These are phyloP conservation scores for Dorcoceras hygrometricum DNA, from an alignment of 257 asterid species.

Conservation along the genomic window DNA sequence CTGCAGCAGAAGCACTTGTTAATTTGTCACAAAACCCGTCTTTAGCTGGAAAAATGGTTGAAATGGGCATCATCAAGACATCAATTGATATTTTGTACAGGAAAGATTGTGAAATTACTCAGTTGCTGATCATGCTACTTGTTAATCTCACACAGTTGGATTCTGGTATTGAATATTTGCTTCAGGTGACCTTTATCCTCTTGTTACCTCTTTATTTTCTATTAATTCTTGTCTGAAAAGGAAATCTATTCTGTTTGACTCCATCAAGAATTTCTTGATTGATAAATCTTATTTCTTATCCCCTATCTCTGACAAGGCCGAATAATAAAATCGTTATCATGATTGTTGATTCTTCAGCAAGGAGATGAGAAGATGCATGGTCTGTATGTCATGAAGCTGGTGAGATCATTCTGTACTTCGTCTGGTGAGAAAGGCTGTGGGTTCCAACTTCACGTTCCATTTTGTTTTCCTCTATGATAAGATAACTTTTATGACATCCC, in stretches of 20 bases:
- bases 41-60: conserved; percentile 68
- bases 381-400: conserved; percentile 78
- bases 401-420: conserved; percentile 82
- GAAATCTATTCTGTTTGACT: conserved; percentile 2
- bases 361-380: conserved; percentile 88
- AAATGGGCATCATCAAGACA: conserved; percentile 48
- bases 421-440: conserved; percentile 51
- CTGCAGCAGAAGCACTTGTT: conserved; percentile 89
- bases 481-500: conserved; percentile 5
- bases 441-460: conserved; percentile 20
- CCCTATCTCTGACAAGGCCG: background rate
- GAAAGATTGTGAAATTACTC: conserved; percentile 54
- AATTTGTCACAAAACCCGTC: conserved; percentile 74
- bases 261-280: background rate
- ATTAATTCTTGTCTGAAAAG: background rate
- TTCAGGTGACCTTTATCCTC: conserved; percentile 58
- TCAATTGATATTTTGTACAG: conserved; percentile 65
- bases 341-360: conserved; percentile 40
- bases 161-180: conserved; percentile 74
- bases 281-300: background rate
- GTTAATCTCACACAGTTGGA: conserved; percentile 88
- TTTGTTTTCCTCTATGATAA: conserved; percentile 2
- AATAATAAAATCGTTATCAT: conserved; percentile 9
- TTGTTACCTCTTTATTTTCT: conserved; percentile 5
- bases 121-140: conserved; percentile 78